Percentiles rank a stretch among this genome's conserved stretches.
phyloP scores from a whole-genome alignment of 2,329 filamentous ascomycete species.

The Verticillium nonalfalfae region DNA sequence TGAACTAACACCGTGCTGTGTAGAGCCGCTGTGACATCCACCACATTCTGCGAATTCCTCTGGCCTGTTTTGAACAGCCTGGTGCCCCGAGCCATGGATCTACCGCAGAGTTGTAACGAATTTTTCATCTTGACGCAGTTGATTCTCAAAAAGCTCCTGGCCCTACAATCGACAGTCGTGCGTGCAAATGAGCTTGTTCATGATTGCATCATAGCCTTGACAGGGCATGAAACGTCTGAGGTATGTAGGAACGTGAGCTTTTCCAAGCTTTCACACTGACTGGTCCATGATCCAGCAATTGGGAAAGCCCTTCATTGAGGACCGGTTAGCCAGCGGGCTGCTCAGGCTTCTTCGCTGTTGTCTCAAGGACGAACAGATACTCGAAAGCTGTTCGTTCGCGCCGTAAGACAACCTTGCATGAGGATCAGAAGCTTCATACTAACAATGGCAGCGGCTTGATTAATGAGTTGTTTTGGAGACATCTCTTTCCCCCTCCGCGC shows the following conservation, averaged over 20 bases:
- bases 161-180: slow-evolving; percentile 7
- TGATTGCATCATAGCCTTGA: slow-evolving; percentile 24
- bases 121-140: slow-evolving; percentile 33
- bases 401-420: neutral
- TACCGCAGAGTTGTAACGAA: slow-evolving; percentile 33
- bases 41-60: slow-evolving; percentile 36
- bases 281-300: slow-evolving; percentile 14
- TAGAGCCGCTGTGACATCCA: slow-evolving; percentile 20
- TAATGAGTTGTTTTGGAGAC: slow-evolving; percentile 50
- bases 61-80: slow-evolving; percentile 37
- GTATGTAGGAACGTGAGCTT: slow-evolving; percentile 13
- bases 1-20: slow-evolving; percentile 2
- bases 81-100: slow-evolving; percentile 24
- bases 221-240: slow-evolving; percentile 33
- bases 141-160: slow-evolving; percentile 29
- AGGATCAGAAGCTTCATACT: neutral
- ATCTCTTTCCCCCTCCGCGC: slow-evolving; percentile 57
- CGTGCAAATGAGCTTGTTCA: slow-evolving; percentile 15
- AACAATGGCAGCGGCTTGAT: slow-evolving; percentile 18
- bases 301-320: slow-evolving; percentile 19
- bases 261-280: slow-evolving; percentile 8
- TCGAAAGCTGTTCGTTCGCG: neutral
- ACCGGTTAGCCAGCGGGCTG: slow-evolving; percentile 25
- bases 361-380: slow-evolving; percentile 6
- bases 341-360: slow-evolving; percentile 26